Evolutionary conservation across 129 eudicot genomes (phyloP).

Genomic region (Lonicera japonica): DNA sequence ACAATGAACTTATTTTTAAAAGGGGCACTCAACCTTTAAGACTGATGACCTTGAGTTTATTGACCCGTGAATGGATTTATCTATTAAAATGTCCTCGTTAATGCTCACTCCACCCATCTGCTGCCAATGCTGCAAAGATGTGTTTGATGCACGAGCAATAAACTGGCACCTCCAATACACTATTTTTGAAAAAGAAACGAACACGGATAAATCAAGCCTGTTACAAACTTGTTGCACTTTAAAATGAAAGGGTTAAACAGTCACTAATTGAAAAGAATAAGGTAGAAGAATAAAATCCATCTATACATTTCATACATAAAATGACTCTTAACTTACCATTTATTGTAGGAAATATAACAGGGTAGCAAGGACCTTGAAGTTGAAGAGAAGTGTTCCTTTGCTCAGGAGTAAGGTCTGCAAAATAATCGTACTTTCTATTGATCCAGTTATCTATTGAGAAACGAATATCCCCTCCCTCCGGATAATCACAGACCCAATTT

Average conservation of each 20-base stretch:
- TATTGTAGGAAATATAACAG: constrained; percentile 89
- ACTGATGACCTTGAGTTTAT: constrained; percentile 76
- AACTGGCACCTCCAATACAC: constrained; percentile 93
- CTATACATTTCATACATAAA: too few relatives aligned
- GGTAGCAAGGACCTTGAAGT: constrained; percentile 98
- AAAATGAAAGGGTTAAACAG: too few relatives aligned
- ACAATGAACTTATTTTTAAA: too few relatives aligned
- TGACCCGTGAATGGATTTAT: constrained; percentile 68
- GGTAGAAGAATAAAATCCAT: too few relatives aligned
- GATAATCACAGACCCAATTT: constrained; percentile 93
- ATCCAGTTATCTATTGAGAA: constrained; percentile 76
- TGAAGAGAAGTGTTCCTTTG: constrained; percentile 82
- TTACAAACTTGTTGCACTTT: too few relatives aligned
- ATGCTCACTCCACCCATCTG: constrained; percentile 89
- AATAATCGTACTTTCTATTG: constrained; percentile 75
- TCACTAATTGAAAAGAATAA: too few relatives aligned
- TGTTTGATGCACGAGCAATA: constrained; percentile 76
- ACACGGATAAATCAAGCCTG: neutral
- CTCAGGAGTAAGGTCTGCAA: constrained; percentile 72
- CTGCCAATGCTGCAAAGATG: constrained; percentile 80
- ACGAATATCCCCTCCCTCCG: constrained; percentile 67
- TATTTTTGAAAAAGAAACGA: neutral
- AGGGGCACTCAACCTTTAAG: constrained; percentile 47
- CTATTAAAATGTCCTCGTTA: constrained; percentile 57
- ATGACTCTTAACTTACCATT: constrained; percentile 49